These are phyloP conservation scores for Suillus clintonianus DNA, from an alignment of 768 basidiomycete genomes.

Conservation along the genomic window DNA sequence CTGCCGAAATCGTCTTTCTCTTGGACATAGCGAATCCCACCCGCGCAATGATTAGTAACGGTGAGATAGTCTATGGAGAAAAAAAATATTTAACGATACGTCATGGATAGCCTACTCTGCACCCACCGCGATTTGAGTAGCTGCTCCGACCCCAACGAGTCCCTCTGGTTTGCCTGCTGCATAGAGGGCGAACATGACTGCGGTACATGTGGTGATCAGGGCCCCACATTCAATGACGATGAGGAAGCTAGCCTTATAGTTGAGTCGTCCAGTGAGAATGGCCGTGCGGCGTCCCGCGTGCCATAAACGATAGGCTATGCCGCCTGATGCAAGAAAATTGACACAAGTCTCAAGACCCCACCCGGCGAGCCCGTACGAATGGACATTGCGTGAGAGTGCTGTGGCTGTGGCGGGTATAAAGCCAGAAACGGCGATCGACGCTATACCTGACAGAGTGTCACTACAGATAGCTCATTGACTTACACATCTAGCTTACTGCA, in stretches of 20 bases:
- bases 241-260: conserved; percentile 14
- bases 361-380: conserved; percentile 3
- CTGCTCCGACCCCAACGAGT: conserved; percentile 8
- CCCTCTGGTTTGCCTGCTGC: background rate
- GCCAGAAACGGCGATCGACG: conserved; percentile 16
- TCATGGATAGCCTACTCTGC: background rate
- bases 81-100: too few relatives aligned
- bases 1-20: background rate
- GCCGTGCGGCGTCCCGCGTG: conserved; percentile 10
- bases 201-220: conserved; percentile 9
- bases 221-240: conserved; percentile 21
- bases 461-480: background rate
- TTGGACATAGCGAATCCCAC: conserved; percentile 12
- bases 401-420: conserved; percentile 15
- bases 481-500: conserved; percentile 12
- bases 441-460: conserved; percentile 5
- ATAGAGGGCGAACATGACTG: conserved; percentile 14
- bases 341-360: conserved; percentile 16
- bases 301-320: conserved; percentile 18
- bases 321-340: conserved; percentile 16
- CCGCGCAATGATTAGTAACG: conserved; percentile 18
- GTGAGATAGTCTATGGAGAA: conserved; percentile 15
- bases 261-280: conserved; percentile 4
- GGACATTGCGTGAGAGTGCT: background rate
- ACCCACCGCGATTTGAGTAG: conserved; percentile 19